Evolutionary conservation across 495 filamentous ascomycete genomes (phyloP).

Genomic region (Daldinia decipiens): DNA sequence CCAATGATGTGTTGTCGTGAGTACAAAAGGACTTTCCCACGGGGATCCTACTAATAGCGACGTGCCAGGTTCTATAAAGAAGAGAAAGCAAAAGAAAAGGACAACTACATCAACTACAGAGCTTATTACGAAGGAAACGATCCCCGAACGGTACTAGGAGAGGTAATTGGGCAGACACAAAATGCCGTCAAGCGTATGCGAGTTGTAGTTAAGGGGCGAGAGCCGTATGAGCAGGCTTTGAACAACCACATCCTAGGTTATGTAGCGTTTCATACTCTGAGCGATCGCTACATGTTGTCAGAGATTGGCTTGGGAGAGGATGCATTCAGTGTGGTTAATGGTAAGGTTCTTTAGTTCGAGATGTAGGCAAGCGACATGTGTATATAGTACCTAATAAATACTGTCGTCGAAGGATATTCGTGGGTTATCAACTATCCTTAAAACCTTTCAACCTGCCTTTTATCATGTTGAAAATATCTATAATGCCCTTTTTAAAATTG

Average conservation of each 20-base stretch:
- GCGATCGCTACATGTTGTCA: slow-evolving; percentile 24
- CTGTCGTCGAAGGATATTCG: no score
- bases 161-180: slow-evolving; percentile 12
- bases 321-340: neutral
- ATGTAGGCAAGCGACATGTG: no score
- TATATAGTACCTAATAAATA: no score
- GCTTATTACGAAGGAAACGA: slow-evolving; percentile 29
- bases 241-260: slow-evolving; percentile 26
- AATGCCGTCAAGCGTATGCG: slow-evolving; percentile 17
- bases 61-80: slow-evolving; percentile 56
- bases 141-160: slow-evolving; percentile 12
- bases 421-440: no score
- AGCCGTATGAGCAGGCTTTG: slow-evolving; percentile 19
- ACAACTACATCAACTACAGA: slow-evolving; percentile 41
- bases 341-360: neutral
- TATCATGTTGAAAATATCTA: no score
- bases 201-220: slow-evolving; percentile 20
- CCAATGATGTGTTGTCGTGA: slow-evolving; percentile 38
- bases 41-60: neutral
- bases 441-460: no score
- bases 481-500: no score
- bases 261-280: slow-evolving; percentile 23
- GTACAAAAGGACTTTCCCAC: neutral
- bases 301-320: slow-evolving; percentile 23
- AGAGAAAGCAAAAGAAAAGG: slow-evolving; percentile 63